Conservation (phyloP, 805 yeast genomes). For the Yamadazyma philogaea region DNA sequence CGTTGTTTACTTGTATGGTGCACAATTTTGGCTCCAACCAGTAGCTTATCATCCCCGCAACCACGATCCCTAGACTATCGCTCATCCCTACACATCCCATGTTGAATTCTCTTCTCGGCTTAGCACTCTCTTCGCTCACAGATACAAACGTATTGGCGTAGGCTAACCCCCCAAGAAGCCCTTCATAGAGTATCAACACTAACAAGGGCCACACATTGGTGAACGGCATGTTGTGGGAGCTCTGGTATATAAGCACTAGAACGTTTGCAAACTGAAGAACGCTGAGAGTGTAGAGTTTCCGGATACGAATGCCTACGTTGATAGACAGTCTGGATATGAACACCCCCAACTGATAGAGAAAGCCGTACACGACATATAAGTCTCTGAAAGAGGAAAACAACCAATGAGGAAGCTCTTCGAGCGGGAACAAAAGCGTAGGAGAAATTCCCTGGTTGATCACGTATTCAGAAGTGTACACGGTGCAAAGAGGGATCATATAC, state of each 20-base stretch:
- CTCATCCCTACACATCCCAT: slow-evolving; percentile 41
- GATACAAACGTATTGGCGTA: slow-evolving; percentile 85
- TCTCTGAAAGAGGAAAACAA: slow-evolving; percentile 67
- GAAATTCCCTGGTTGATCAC: slow-evolving; percentile 88
- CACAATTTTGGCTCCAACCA: slow-evolving; percentile 75
- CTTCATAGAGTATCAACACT: slow-evolving; percentile 74
- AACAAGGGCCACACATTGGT: slow-evolving; percentile 62
- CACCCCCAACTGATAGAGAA: slow-evolving; percentile 88
- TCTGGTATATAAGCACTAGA: slow-evolving; percentile 56
- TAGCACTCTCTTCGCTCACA: slow-evolving; percentile 57
- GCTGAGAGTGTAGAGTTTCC: slow-evolving; percentile 58
- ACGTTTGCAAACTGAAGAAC: slow-evolving; percentile 66
- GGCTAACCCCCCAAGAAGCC: slow-evolving; percentile 85
- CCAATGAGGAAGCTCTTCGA: slow-evolving; percentile 60
- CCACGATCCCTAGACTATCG: slow-evolving; percentile 79
- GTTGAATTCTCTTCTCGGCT: slow-evolving; percentile 35
- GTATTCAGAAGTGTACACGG: slow-evolving; percentile 86
- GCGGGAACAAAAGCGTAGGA: slow-evolving; percentile 80
- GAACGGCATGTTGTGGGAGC: slow-evolving; percentile 54
- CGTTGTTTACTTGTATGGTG: slow-evolving; percentile 61
- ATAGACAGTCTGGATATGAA: slow-evolving; percentile 87
- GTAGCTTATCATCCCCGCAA: slow-evolving; percentile 76
- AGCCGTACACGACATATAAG: slow-evolving; percentile 86
- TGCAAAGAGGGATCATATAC: slow-evolving; percentile 77
- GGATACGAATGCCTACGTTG: slow-evolving; percentile 55